Conservation (phyloP, 75 land plant species). For the Sequoia sempervirens region DNA sequence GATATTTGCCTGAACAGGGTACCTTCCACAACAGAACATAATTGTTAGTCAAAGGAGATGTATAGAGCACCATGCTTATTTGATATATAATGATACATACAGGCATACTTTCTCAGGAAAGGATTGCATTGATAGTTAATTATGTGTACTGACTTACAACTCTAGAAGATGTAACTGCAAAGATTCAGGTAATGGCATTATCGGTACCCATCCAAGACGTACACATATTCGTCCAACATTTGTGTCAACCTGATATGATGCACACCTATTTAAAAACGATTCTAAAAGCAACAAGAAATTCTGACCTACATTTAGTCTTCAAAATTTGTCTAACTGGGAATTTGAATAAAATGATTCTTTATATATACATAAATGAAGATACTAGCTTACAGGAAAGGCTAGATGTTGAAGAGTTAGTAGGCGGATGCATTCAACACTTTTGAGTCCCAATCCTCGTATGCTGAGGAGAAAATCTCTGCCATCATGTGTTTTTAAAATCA, state of each 20-base stretch:
- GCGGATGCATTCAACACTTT: constrained; percentile 84
- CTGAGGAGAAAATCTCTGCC: constrained; percentile 71
- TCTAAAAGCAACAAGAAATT: background rate
- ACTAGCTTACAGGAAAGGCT: constrained; percentile 72
- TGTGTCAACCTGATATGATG: constrained; percentile 75
- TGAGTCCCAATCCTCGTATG: constrained; percentile 69
- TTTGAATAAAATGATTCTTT: background rate
- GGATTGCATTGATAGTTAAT: background rate
- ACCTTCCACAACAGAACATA: constrained; percentile 35
- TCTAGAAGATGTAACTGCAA: constrained; percentile 86
- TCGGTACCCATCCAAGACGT: constrained; percentile 96
- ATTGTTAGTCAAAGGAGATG: background rate
- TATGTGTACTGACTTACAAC: constrained; percentile 47
- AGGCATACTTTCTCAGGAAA: background rate
- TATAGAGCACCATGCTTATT: background rate
- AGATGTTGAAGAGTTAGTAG: constrained; percentile 73
- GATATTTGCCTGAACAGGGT: constrained; percentile 66
- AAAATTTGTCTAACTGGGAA: background rate
- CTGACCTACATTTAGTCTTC: background rate
- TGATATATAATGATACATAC: background rate
- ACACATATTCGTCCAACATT: constrained; percentile 98
- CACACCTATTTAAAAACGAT: background rate
- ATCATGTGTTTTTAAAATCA: background rate
- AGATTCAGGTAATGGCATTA: constrained; percentile 85
- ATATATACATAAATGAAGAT: background rate